These are phyloP conservation scores for Chionographis japonica DNA, from an alignment of 106 monocot species.

Conservation along the genomic window DNA sequence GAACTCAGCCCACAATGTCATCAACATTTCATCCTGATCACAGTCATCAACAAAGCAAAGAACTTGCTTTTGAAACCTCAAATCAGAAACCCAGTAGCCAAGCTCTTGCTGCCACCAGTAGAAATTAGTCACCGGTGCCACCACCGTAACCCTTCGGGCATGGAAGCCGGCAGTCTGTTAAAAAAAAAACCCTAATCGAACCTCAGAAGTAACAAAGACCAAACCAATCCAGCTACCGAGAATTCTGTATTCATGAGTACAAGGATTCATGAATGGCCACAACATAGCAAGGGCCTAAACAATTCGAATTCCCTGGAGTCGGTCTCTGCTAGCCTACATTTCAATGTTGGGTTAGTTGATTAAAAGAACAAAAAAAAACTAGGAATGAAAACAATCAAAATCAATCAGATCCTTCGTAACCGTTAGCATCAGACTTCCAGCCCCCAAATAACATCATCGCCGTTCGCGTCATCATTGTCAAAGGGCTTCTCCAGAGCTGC, in stretches of 20 bases:
- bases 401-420: background rate
- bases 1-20: no score
- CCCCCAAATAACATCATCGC: constrained; percentile 5
- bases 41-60: no score
- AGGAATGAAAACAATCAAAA: constrained; percentile 15
- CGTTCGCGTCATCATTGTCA: constrained; percentile 1
- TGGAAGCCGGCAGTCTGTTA: background rate
- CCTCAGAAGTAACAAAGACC: no score
- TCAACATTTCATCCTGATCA: no score
- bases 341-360: constrained; percentile 3
- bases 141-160: background rate
- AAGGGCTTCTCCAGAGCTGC: constrained; percentile 8
- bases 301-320: background rate
- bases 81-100: no score
- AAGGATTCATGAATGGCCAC: no score
- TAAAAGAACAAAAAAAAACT: constrained; percentile 1
- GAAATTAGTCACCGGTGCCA: background rate
- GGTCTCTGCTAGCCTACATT: constrained; percentile 11
- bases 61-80: no score
- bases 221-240: no score
- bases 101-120: no score
- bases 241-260: no score
- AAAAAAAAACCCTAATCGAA: no score
- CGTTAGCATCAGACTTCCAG: constrained; percentile 19
- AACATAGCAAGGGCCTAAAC: no score